Conservation (phyloP, 257 asterid genomes). For the Solanum lycopersicoides region DNA sequence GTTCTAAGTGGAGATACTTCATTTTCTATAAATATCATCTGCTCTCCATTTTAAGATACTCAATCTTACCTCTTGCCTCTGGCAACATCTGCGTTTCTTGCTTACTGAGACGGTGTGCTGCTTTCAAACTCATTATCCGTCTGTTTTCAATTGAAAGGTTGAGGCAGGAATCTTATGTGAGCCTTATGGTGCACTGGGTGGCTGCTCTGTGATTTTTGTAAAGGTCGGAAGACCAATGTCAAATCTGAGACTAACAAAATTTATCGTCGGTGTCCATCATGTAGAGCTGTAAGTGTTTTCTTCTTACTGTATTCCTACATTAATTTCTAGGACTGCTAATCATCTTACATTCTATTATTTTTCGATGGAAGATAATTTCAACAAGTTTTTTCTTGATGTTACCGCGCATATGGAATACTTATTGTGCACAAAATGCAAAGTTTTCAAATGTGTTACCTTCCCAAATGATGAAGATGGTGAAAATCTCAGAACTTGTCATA, state of each 20-base stretch:
- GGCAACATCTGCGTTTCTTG: background rate
- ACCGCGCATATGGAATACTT: constrained; percentile 54
- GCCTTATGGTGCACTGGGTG: constrained; percentile 51
- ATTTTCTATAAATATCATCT: too few relatives aligned
- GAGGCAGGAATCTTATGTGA: constrained; percentile 27
- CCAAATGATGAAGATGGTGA: constrained; percentile 55
- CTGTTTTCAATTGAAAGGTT: too few relatives aligned
- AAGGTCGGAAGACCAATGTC: constrained; percentile 69
- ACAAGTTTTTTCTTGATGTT: background rate
- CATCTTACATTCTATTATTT: background rate
- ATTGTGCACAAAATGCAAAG: constrained; percentile 76
- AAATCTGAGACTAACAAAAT: constrained; percentile 41
- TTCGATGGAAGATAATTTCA: background rate
- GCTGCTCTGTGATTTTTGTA: constrained; percentile 64
- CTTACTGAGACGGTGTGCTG: background rate
- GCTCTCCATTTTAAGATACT: background rate
- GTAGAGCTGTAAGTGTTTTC: constrained; percentile 57
- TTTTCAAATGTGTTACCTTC: constrained; percentile 65
- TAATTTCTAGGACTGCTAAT: background rate
- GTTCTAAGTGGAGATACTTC: background rate
- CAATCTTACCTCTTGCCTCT: background rate
- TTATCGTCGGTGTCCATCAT: constrained; percentile 67
- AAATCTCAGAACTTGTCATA: constrained; percentile 18
- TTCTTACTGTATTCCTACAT: background rate
- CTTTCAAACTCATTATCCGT: too few relatives aligned